phyloP scores from a whole-genome alignment of 1,139 yeast species.

The Suhomyces chickasaworum region DNA sequence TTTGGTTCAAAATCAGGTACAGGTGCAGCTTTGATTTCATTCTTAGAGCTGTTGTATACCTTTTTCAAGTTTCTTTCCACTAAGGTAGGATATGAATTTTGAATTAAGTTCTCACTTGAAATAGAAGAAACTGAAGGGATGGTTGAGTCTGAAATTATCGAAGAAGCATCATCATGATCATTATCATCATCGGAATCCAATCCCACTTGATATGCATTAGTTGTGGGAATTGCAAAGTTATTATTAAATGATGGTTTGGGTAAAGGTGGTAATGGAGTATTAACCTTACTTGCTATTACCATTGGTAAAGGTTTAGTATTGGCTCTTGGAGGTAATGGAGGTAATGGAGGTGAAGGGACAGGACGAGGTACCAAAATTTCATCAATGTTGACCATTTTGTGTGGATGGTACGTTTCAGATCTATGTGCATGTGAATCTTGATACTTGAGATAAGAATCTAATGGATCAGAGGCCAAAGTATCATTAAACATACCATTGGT shows the following conservation, averaged over 20 bases:
- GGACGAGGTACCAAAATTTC: slow-evolving; percentile 23
- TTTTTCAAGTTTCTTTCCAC: slow-evolving; percentile 28
- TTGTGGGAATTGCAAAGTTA: neutral
- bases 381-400: slow-evolving; percentile 22
- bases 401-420: slow-evolving; percentile 37
- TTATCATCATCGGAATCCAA: slow-evolving; percentile 25
- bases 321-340: slow-evolving; percentile 30
- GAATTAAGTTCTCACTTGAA: slow-evolving; percentile 25
- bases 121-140: slow-evolving; percentile 24
- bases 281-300: slow-evolving; percentile 10
- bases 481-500: slow-evolving; percentile 38
- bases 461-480: slow-evolving; percentile 36
- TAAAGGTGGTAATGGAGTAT: slow-evolving; percentile 14
- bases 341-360: slow-evolving; percentile 28
- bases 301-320: slow-evolving; percentile 20
- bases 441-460: slow-evolving; percentile 33
- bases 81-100: slow-evolving; percentile 22
- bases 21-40: slow-evolving; percentile 38
- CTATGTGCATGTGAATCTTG: slow-evolving; percentile 30
- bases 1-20: slow-evolving; percentile 17
- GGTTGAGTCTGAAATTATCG: slow-evolving; percentile 21
- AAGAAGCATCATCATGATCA: slow-evolving; percentile 22
- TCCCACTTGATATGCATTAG: slow-evolving; percentile 17
- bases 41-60: slow-evolving; percentile 40
- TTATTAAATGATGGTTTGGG: neutral